Percentiles rank a stretch among this genome's conserved stretches.
These are phyloP conservation scores for Talaromyces sp. DNA, from an alignment of 2,329 filamentous ascomycete genomes.

Conservation along the genomic window DNA sequence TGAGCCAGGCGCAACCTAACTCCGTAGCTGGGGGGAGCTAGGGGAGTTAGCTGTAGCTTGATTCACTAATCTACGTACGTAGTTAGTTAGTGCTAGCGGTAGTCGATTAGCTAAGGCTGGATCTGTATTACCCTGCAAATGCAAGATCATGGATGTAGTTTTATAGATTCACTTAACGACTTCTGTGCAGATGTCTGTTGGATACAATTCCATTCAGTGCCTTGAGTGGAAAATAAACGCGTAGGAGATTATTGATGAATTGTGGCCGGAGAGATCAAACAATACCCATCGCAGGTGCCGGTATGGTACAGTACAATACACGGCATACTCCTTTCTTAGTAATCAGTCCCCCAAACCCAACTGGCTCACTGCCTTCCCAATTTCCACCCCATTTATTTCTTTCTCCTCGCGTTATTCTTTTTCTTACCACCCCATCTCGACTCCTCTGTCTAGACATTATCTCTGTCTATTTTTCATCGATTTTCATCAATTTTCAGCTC, in stretches of 20 bases:
- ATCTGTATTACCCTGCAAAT: not conserved
- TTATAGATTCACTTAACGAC: not conserved
- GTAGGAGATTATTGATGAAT: not conserved
- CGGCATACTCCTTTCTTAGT: not conserved
- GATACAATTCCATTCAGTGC: not conserved
- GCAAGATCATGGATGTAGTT: not conserved
- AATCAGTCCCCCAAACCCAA: too few relatives aligned
- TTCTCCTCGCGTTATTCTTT: not conserved
- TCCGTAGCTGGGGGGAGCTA: conserved; percentile 5
- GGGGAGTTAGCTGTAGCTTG: conserved; percentile 5
- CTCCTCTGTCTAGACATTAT: not conserved
- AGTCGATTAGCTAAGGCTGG: not conserved
- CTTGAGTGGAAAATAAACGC: not conserved
- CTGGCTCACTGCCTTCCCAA: not conserved
- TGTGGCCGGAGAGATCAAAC: not conserved
- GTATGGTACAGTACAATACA: not conserved
- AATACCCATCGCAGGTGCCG: not conserved
- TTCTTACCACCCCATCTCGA: not conserved
- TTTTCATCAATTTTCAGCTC: not conserved
- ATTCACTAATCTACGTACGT: too few relatives aligned
- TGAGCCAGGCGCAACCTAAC: conserved; percentile 9
- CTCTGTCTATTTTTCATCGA: not conserved
- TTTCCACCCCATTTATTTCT: not conserved
- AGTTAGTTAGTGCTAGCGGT: not conserved
- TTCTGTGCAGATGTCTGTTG: not conserved